Conservation (phyloP, 768 basidiomycete species). For the Amanita exitialis region DNA sequence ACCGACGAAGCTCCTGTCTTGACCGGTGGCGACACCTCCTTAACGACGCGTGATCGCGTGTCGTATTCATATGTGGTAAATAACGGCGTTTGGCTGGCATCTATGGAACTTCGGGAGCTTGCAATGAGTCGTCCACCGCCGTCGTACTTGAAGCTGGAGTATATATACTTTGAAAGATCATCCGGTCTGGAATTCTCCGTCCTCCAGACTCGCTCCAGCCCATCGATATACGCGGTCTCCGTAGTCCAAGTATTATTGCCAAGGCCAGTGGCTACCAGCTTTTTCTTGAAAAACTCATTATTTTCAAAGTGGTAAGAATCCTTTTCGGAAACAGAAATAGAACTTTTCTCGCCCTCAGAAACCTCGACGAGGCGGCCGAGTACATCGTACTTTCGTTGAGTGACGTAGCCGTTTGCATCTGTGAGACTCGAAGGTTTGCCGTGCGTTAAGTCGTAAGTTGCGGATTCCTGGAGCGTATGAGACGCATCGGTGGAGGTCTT, state of each 20-base stretch:
- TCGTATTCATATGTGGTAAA: neutral
- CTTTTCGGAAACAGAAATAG: neutral
- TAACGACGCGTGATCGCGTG: neutral
- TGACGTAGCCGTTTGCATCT: neutral
- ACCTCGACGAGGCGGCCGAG: neutral
- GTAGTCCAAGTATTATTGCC: neutral
- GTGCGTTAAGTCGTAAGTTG: neutral
- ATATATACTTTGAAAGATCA: neutral
- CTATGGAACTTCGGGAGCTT: neutral
- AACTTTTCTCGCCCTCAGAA: neutral
- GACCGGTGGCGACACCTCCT: neutral
- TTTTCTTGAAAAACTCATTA: neutral
- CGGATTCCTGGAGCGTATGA: neutral
- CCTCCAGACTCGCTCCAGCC: neutral
- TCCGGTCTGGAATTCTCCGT: neutral
- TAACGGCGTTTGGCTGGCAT: neutral
- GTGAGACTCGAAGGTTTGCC: neutral
- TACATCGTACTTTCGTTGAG: neutral
- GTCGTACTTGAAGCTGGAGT: neutral
- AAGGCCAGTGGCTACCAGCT: neutral
- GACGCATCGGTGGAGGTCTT: neutral
- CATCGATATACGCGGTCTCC: neutral
- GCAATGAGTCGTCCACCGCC: neutral
- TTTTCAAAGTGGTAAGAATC: neutral
- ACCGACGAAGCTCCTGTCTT: neutral